phyloP scores from a whole-genome alignment of 345 rosid species.

The Rhizophora apiculata region DNA sequence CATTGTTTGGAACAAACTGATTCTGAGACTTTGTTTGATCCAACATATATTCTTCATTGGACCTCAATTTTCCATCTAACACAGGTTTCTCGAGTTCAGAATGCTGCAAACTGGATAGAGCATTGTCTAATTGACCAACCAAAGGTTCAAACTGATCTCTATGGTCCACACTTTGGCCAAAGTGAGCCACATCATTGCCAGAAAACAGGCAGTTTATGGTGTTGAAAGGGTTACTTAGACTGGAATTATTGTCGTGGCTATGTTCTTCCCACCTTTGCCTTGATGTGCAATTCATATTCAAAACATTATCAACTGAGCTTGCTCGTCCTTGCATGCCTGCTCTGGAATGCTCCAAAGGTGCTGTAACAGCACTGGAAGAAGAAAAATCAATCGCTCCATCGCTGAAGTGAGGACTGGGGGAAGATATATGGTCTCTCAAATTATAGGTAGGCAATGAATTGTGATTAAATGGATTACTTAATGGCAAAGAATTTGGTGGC shows the following conservation, averaged over 20 bases:
- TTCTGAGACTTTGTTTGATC: constrained; percentile 50
- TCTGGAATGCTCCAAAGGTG: constrained; percentile 35
- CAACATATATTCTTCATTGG: constrained; percentile 29
- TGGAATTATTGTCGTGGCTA: constrained; percentile 28
- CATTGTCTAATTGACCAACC: constrained; percentile 35
- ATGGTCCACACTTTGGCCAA: constrained; percentile 31
- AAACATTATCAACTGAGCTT: constrained; percentile 41
- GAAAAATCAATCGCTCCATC: constrained; percentile 42
- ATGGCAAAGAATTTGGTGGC: constrained; percentile 45
- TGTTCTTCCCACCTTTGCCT: constrained; percentile 54
- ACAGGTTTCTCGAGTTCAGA: constrained; percentile 34
- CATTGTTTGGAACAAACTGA: constrained; percentile 39
- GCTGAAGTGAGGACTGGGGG: constrained; percentile 27
- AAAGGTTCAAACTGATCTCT: constrained; percentile 35
- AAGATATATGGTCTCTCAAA: constrained; percentile 25
- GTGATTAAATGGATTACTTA: constrained; percentile 34
- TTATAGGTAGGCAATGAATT: constrained; percentile 32
- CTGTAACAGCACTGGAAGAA: constrained; percentile 32
- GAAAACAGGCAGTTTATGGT: constrained; percentile 35
- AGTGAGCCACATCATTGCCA: constrained; percentile 24
- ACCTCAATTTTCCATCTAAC: constrained; percentile 37
- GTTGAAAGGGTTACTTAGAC: constrained; percentile 33
- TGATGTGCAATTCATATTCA: constrained; percentile 32
- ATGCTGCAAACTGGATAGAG: constrained; percentile 28
- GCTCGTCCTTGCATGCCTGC: constrained; percentile 46